These are phyloP conservation scores for Chaetothyriales sp. DNA, from an alignment of 2,329 filamentous ascomycete genomes.

Conservation along the genomic window DNA sequence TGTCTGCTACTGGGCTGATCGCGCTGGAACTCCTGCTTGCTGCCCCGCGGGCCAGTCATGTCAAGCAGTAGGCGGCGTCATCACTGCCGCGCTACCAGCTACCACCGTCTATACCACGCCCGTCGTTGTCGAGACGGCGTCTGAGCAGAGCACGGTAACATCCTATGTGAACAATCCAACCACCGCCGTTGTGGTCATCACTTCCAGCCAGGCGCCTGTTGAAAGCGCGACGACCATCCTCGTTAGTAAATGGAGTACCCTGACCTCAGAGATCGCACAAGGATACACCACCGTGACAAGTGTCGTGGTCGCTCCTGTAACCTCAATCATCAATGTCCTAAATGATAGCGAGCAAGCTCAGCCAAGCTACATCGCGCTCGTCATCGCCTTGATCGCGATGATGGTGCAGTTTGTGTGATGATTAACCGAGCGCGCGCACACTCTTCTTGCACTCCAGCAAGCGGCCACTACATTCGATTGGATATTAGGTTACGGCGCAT, in stretches of 20 bases:
- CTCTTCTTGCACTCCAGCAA: too few species aligned
- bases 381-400: not conserved
- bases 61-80: not conserved
- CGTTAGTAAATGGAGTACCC: not conserved
- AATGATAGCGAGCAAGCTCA: not conserved
- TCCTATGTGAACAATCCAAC: not conserved
- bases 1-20: constrained; percentile 20
- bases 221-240: not conserved
- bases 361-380: not conserved
- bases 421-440: not conserved
- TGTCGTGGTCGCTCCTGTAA: not conserved
- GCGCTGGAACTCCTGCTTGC: constrained; percentile 18
- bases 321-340: not conserved
- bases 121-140: not conserved
- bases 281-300: not conserved
- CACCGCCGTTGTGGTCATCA: not conserved
- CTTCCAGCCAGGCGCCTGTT: not conserved
- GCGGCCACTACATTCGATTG: too few species aligned
- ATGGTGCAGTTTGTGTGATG: not conserved
- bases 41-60: constrained; percentile 20
- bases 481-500: too few species aligned
- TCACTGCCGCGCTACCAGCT: not conserved
- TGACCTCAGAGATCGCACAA: not conserved
- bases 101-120: not conserved
- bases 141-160: not conserved